Evolutionary conservation across 495 filamentous ascomycete genomes (phyloP), one percentile per base, ranked within the genome.

Genomic region (Collariella sp.): DNA sequence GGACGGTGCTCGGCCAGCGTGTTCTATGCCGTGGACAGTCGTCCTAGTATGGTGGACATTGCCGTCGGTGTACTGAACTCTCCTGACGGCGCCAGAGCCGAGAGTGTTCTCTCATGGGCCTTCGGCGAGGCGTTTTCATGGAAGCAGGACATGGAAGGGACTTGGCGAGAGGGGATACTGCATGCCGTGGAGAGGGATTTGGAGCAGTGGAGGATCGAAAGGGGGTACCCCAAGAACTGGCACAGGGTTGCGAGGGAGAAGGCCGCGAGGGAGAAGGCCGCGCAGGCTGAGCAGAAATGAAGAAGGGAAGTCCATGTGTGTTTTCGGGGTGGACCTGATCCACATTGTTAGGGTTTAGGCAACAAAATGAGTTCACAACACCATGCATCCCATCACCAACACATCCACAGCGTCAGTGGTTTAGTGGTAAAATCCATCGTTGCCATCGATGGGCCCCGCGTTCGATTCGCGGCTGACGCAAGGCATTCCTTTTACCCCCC

Each of bases 401-500:
- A 31, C 26, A 31, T 31, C 26, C 26, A 5, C 5, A 9, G 52
- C 52, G 52, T 49, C 52, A 55, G 52, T 55, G 52, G 67, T 71
- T 71, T 72, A 72, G 70, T 72, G 70, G 70, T 72, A 72, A 71
- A 72, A 72, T 72, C 70, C 70, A 70, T 73, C 70, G 67, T 70
- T 73, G 67, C 68, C 68, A 72, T 72, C 67, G 66, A 67, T 70
- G 68, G 70, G 70, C 70, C 70, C 71, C 71, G 71, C 66, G 68
- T 73, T 73, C 70, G 70, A 72, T 72, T 72, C 69, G 68, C 69
- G 69, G 69, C 67, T 70, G 64, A 66, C 54, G 54, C 54, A 56
- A 31, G 9, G 5, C 26, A 31, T 31, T 31, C 4, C 5, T 31
- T 31, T 31, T 31, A 9, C 26, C 26, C 5, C 9, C 26, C n/a